Conservation (phyloP, 2,329 filamentous ascomycete species). For the Didymellaceae sp. region DNA sequence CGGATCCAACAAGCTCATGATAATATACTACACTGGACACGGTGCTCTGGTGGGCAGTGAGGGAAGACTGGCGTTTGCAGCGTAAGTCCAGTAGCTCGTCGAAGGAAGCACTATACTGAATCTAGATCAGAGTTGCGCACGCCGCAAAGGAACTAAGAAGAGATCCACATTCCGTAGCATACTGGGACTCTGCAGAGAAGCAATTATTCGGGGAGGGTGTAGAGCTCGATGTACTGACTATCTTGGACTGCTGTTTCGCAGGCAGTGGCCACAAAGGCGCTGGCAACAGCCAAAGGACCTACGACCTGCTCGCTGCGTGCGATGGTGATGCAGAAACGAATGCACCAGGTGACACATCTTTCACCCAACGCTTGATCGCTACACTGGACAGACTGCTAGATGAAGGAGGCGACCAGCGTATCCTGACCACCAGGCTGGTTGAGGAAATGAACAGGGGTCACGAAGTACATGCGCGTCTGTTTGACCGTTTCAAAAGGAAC, state of each 20-base stretch:
- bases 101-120: not conserved
- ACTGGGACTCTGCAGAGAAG: constrained; percentile 31
- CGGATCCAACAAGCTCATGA: constrained; percentile 30
- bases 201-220: constrained; percentile 15
- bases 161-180: not conserved
- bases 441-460: constrained; percentile 19
- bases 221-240: constrained; percentile 36
- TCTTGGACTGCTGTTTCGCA: constrained; percentile 43
- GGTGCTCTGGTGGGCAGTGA: constrained; percentile 9
- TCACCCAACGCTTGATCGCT: not conserved
- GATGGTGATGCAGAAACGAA: not conserved
- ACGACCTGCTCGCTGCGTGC: constrained; percentile 16
- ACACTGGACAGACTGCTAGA: not conserved
- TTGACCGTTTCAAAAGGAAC: constrained; percentile 22
- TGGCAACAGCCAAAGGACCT: constrained; percentile 2
- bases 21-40: constrained; percentile 45
- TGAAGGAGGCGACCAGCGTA: constrained; percentile 1
- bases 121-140: not conserved
- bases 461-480: constrained; percentile 1
- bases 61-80: constrained; percentile 18
- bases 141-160: no score
- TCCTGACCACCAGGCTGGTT: constrained; percentile 15
- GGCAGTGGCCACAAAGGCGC: constrained; percentile 26
- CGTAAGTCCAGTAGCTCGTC: constrained; percentile 19
- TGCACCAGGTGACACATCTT: not conserved